Percentiles rank a stretch among this genome's conserved stretches.
Conservation (phyloP, 768 basidiomycete species). For the Cystofilobasidium capitatum region DNA sequence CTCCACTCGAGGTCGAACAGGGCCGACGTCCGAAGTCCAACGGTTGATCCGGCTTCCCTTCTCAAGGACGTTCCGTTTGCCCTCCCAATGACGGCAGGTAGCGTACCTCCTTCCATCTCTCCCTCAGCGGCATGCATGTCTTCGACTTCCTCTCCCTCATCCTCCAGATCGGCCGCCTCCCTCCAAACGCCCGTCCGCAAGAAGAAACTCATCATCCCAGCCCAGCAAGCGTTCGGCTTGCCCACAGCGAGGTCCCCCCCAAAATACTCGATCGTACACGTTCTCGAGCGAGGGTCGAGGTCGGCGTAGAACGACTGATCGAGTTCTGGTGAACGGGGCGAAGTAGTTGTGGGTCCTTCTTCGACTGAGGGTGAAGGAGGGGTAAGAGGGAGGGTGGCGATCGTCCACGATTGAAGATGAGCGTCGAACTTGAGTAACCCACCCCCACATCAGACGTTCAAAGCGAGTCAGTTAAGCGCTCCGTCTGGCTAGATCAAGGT, state of each 20-base stretch:
- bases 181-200: neutral
- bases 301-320: slow-evolving; percentile 38
- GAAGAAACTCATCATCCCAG: slow-evolving; percentile 4
- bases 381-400: slow-evolving; percentile 36
- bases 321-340: neutral
- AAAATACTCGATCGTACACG: slow-evolving; percentile 36
- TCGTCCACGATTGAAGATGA: slow-evolving; percentile 40
- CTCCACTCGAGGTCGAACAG: slow-evolving; percentile 17
- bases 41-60: neutral
- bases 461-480: too few relatives aligned
- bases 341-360: neutral
- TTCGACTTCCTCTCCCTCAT: neutral
- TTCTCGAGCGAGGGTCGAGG: slow-evolving; percentile 34
- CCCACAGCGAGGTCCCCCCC: slow-evolving; percentile 27
- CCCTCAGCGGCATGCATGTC: neutral
- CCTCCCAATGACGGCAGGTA: too few relatives aligned
- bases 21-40: neutral
- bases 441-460: neutral
- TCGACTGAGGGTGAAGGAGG: slow-evolving; percentile 20
- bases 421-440: slow-evolving; percentile 35
- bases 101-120: neutral
- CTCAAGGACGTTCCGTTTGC: neutral
- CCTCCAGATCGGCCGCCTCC: neutral
- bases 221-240: slow-evolving; percentile 1
- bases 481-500: too few relatives aligned